A percentile compares a stretch with the other conserved stretches of the same genome.
phyloP scores from a whole-genome alignment of 306 rosid species.

The Neltuma alba region DNA sequence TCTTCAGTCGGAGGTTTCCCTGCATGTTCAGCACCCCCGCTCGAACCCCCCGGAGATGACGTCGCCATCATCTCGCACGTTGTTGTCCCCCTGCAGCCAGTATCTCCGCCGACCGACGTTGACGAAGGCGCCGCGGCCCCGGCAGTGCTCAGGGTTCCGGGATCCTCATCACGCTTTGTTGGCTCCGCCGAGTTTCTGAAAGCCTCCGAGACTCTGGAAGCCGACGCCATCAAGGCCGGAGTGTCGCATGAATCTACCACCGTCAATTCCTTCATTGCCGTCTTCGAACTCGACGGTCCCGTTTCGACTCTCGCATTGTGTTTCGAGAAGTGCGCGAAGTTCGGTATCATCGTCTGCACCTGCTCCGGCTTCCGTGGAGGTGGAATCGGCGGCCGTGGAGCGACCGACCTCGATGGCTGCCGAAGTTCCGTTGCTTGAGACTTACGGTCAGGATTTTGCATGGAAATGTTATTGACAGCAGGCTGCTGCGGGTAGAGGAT shows the following conservation, averaged over 20 bases:
- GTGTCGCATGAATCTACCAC: constrained; percentile 72
- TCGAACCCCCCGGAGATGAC: constrained; percentile 64
- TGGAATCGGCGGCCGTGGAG: constrained; percentile 53
- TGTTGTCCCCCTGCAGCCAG: constrained; percentile 33
- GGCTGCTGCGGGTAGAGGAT: constrained; percentile 40
- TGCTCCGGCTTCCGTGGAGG: constrained; percentile 41
- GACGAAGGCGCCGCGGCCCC: constrained; percentile 40
- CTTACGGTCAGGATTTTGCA: constrained; percentile 23
- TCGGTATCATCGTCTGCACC: constrained; percentile 35
- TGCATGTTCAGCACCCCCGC: constrained; percentile 54
- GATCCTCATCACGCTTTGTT: constrained; percentile 25
- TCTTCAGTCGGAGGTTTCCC: constrained; percentile 44
- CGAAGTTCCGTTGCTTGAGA: constrained; percentile 38
- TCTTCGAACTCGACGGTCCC: constrained; percentile 46
- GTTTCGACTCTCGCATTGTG: constrained; percentile 38
- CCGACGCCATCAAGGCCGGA: constrained; percentile 36
- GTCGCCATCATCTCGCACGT: constrained; percentile 51
- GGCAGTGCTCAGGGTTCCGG: constrained; percentile 29
- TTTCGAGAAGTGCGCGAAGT: constrained; percentile 49
- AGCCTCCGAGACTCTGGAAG: constrained; percentile 38
- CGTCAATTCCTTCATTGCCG: constrained; percentile 44
- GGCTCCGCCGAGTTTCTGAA: constrained; percentile 30
- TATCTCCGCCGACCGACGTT: constrained; percentile 32
- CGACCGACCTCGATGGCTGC: constrained; percentile 3
- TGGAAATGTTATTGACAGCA: constrained; percentile 18